Conservation (phyloP, 2,329 filamentous ascomycete genomes). For the Colletotrichum orbiculare region DNA sequence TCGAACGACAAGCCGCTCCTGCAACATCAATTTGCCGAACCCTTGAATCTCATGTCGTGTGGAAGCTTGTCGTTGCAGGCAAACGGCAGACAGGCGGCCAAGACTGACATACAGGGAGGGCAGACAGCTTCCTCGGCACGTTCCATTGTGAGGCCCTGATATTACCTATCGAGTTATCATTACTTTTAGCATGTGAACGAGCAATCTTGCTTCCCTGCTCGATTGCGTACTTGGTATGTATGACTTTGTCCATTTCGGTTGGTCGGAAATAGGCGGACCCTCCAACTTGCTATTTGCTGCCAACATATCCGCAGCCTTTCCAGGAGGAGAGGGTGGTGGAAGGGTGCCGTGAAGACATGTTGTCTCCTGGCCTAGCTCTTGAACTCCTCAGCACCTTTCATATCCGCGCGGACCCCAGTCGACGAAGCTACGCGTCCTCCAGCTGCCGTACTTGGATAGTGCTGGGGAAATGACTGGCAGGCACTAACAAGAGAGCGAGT, state of each 20-base stretch:
- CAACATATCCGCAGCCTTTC: conserved; percentile 7
- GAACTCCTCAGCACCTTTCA: not conserved
- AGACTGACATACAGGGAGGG: conserved; percentile 9
- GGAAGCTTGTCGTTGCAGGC: not conserved
- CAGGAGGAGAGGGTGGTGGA: conserved; percentile 1
- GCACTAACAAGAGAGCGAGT: not conserved
- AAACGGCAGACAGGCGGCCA: conserved; percentile 21
- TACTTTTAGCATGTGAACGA: conserved; percentile 35
- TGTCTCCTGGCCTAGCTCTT: not conserved
- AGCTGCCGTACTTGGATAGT: not conserved
- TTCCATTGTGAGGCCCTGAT: conserved; percentile 21
- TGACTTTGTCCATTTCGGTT: conserved; percentile 27
- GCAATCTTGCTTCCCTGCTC: conserved; percentile 8
- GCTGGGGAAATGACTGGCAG: not conserved
- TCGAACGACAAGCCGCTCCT: too few relatives aligned
- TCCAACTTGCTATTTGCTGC: conserved; percentile 18
- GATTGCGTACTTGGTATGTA: conserved; percentile 16
- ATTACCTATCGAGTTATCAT: conserved; percentile 16
- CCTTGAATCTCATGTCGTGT: too few relatives aligned
- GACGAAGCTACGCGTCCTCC: conserved; percentile 7
- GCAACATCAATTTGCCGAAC: too few relatives aligned
- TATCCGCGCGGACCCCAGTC: not conserved
- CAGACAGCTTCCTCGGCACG: conserved; percentile 29
- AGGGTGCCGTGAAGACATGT: not conserved
- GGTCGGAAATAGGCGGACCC: conserved; percentile 25